phyloP scores from a whole-genome alignment of 345 rosid species.

The Raphanus raphanistrum region DNA sequence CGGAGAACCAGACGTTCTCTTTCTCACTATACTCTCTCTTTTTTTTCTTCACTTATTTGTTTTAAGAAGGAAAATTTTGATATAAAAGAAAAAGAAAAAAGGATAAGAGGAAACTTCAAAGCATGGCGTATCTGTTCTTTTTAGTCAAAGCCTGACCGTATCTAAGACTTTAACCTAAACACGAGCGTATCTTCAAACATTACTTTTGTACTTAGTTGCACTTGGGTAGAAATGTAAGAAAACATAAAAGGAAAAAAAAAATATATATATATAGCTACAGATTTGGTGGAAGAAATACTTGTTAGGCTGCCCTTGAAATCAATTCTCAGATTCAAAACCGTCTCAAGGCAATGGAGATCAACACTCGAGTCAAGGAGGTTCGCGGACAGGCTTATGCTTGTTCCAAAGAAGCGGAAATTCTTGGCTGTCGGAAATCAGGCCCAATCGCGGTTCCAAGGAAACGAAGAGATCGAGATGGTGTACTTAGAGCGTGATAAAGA shows the following conservation, averaged over 20 bases:
- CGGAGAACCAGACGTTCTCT: too few relatives aligned
- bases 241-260: not conserved
- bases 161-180: not conserved
- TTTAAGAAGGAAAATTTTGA: too few relatives aligned
- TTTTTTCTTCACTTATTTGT: too few relatives aligned
- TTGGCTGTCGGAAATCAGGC: not conserved
- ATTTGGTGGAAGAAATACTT: not conserved
- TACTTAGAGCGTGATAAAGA: not conserved
- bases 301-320: not conserved
- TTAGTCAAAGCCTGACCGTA: too few relatives aligned
- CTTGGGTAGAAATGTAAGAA: not conserved
- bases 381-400: not conserved
- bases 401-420: not conserved
- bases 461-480: constrained; percentile 10
- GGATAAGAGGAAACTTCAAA: not conserved
- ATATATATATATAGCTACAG: not conserved
- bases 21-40: too few relatives aligned
- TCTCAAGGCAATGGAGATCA: not conserved
- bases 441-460: not conserved
- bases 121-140: not conserved
- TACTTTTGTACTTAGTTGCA: not conserved
- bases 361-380: not conserved
- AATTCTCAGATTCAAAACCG: not conserved
- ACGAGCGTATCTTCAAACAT: not conserved
- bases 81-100: too few relatives aligned